phyloP scores from a whole-genome alignment of 78 protist genomes.

The Salpingoeca rosetta region DNA sequence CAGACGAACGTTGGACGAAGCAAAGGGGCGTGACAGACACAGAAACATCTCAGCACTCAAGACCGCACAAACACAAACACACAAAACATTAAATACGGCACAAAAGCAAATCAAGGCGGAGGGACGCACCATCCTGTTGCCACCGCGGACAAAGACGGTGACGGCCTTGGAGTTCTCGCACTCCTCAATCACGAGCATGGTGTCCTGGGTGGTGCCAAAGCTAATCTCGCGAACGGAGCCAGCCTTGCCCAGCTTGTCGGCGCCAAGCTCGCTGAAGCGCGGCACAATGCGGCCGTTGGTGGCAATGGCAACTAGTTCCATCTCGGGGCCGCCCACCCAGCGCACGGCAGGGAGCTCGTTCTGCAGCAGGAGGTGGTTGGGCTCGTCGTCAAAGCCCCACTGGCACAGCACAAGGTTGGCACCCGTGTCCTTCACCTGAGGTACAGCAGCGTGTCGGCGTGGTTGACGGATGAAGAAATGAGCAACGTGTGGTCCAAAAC shows the following conservation, averaged over 20 bases:
- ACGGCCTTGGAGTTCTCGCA: conserved; percentile 95
- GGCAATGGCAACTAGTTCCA: conserved; percentile 99
- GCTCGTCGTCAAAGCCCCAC: conserved; percentile 99
- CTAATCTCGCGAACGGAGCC: conserved; percentile 85
- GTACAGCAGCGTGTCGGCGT: too few species aligned
- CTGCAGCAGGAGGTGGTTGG: conserved; percentile 95
- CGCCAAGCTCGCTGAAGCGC: conserved; percentile 91
- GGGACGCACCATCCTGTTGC: conserved; percentile 88
- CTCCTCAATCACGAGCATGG: conserved; percentile 90
- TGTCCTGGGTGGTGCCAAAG: conserved; percentile 96
- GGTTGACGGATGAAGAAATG: too few species aligned
- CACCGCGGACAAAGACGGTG: conserved; percentile 97
- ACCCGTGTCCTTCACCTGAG: conserved; percentile 89
- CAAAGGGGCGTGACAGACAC: background rate
- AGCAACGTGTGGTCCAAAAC: too few species aligned
- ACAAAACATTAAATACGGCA: too few species aligned
- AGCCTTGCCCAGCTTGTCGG: conserved; percentile 94
- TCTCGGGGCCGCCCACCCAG: conserved; percentile 99
- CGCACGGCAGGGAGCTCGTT: conserved; percentile 96
- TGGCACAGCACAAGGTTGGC: conserved; percentile 94
- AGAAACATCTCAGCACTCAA: background rate
- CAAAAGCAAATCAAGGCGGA: too few species aligned
- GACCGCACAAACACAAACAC: background rate
- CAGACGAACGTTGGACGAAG: background rate
- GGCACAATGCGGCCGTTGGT: conserved; percentile 99